Percentiles rank a stretch among this genome's conserved stretches.
These are phyloP conservation scores for Artemisia annua DNA, from an alignment of 129 eudicot species.

Conservation along the genomic window DNA sequence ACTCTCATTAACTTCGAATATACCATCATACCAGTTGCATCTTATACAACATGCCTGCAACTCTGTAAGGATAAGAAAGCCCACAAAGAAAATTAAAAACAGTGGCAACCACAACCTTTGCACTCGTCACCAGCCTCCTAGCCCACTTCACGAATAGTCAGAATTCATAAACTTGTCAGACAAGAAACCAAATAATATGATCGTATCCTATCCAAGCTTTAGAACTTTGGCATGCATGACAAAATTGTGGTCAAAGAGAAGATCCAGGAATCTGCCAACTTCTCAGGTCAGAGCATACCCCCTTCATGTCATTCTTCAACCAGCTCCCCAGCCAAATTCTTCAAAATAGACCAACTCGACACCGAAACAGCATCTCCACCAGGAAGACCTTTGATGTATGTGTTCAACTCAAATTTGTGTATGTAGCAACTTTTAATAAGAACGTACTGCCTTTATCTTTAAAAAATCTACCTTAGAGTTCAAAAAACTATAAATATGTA, in stretches of 20 bases:
- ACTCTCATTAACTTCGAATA: no score
- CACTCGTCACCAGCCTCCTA: not conserved
- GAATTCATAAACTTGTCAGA: no score
- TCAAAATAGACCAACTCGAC: not conserved
- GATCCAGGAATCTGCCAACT: not conserved
- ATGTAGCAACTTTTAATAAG: not conserved
- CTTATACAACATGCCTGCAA: no score
- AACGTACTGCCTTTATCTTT: not conserved
- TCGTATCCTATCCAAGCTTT: not conserved
- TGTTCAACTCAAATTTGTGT: not conserved
- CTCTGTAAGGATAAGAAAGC: no score
- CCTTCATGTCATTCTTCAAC: not conserved
- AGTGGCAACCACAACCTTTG: no score
- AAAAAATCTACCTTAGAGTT: not conserved
- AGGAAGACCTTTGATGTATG: not conserved
- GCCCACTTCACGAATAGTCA: not conserved
- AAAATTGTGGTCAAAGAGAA: not conserved
- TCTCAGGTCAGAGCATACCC: no score
- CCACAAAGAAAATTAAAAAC: no score
- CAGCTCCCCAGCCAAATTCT: conserved; percentile 6
- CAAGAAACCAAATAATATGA: not conserved
- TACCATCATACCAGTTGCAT: no score
- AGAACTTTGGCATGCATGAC: not conserved
- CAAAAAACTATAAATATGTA: not conserved
- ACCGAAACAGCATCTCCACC: not conserved